Percentiles rank a stretch among this genome's conserved stretches.
phyloP scores from a whole-genome alignment of 148 eudicot species.

The Camellia japonica region DNA sequence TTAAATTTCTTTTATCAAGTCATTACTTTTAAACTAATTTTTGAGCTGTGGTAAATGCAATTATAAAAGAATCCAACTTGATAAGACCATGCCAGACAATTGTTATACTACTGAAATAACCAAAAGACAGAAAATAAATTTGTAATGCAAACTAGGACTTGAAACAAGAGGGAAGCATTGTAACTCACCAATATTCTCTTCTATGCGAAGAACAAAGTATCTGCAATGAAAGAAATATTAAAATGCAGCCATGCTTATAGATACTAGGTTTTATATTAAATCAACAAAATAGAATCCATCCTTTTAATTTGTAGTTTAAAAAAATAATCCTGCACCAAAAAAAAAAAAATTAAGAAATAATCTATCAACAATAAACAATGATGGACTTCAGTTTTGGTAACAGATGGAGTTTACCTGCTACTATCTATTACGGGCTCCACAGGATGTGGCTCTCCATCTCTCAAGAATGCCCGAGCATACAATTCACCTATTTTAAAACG shows the following conservation, averaged over 20 bases:
- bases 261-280: neutral
- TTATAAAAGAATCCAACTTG: neutral
- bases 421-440: slow-evolving; percentile 97
- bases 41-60: neutral
- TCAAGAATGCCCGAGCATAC: slow-evolving; percentile 90
- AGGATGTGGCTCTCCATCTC: slow-evolving; percentile 94
- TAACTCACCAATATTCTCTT: slow-evolving; percentile 78
- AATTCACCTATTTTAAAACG: slow-evolving; percentile 57
- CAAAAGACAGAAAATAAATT: neutral
- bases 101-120: neutral
- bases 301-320: neutral
- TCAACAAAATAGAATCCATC: neutral
- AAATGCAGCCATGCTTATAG: neutral
- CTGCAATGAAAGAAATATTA: slow-evolving; percentile 46
- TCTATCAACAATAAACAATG: neutral
- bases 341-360: no score
- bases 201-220: slow-evolving; percentile 93
- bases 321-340: neutral
- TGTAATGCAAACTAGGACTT: neutral
- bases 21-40: neutral
- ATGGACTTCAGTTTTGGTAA: neutral
- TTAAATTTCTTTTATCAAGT: neutral
- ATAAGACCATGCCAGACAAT: neutral
- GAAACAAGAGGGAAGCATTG: slow-evolving; percentile 1
- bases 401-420: slow-evolving; percentile 64